Evolutionary conservation across 495 filamentous ascomycete genomes (phyloP), one percentile per base, ranked within the genome.

Genomic region (Penicillium tannophilum): DNA sequence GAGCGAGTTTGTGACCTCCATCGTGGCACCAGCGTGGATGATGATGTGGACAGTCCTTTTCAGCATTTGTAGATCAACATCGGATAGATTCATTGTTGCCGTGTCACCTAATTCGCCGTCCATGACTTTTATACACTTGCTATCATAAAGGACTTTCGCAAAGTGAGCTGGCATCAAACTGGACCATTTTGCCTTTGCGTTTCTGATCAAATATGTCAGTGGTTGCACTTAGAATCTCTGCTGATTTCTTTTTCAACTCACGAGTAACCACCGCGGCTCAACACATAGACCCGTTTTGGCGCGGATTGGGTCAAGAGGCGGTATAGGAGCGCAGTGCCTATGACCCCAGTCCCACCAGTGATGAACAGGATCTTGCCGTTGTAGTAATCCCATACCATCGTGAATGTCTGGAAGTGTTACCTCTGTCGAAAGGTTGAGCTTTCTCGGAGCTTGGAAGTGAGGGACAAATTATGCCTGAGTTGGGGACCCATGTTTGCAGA

Each of bases 341-440:
- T 57, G 23, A 69, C 61, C 1, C 67, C 67, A 2, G 67, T 67
- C 1, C 67, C 67, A 0, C 64, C 64, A 0, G 67, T 69, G 23
- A 69, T 35, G 35, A 69, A 69, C 17, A 69, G 17, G 6, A 55
- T 59, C 23, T 69, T 69, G 30, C 55, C 64, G 16, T 69, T 42
- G 56, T 69, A 69, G 24, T 67, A 69, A 0, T 69, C 55, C 67
- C 67, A 69, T 44, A 69, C 26, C 67, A 67, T 69, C 35, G n/a
- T 65, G 55, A 47, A 43, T 6, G 28, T 6, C 28, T 17, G 46
- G 17, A 19, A 20, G 20, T 11, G 14, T 31, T 23, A 23, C 20
- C 20, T 23, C 20, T 20, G n/a, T 52, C 9, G 16, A 19, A 28
- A 43, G 19, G 4, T 44, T 28, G 24, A 10, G 46, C 14, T 49